Evolutionary conservation across 805 yeast species (phyloP), one percentile per base, ranked within the genome.

Genomic region (Saturnispora saitoi): DNA sequence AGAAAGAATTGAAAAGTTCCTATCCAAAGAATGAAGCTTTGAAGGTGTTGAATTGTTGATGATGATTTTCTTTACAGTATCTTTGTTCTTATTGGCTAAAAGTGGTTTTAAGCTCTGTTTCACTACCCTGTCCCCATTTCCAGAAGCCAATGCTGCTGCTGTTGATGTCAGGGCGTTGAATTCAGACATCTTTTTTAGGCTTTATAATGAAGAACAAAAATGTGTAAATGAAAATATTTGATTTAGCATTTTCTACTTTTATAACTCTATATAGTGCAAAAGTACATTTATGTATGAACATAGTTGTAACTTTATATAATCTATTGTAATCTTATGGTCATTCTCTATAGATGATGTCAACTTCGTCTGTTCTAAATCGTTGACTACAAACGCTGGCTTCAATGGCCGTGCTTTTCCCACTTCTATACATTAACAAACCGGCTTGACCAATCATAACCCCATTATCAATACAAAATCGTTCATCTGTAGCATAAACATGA

Each of bases 401-500:
- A 43, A 91, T 57, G 6, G 70, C 73, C 24, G 69, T 74, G 2
- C 78, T 77, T 48, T 78, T 80, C 1, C 97, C 96, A 74, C 82
- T 84, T 56, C 98, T 72, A 60, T 80, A 89, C 46, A 85, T 86
- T 51, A 93, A 64, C 43, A 93, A 69, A 0, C 99, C 99, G 0
- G 99, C 98, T 60, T 93, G 99, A 0, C 99, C 99, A 58, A 93
- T 93, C 99, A 93, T 93, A 34, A 91, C 93, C 10, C 99, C 99
- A 60, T 93, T 93, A 63, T 93, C 99, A 40, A 93, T 93, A 67
- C 99, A 93, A 62, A 93, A 91, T 50, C 98, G 69, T 61, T 93
- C 98, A 65, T 93, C 99, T 0, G 99, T 93, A 3, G 99, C 96
- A 62, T 74, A 88, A 3, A 93, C 83, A n/a, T 78, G 73, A 0